Evolutionary conservation across 169 alveolate species (phyloP), one percentile per base, ranked within the genome.

Genomic region (Plasmodium sp.): DNA sequence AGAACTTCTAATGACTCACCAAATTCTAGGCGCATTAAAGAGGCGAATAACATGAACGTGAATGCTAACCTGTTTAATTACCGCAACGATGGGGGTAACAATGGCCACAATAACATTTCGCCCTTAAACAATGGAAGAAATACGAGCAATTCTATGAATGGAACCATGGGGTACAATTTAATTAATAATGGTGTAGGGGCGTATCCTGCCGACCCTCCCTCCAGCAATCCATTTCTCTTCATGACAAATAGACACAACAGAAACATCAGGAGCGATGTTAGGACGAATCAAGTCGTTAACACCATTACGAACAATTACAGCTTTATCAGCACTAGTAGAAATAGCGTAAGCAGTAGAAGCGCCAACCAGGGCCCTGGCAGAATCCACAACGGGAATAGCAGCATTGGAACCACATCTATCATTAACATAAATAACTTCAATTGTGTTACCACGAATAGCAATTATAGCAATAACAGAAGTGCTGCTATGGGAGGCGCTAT

Each of bases 101-200:
- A 48, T 56, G 62, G 22, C 22, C 34, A 16, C 74, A 34, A 4
- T 6, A 74, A 34, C 79, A 34, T 54, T 5, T 43, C 39, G 6
- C 39, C 83, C 34, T 27, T 43, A 84, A 75, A 75, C 79, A 73
- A 45, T 73, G 48, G 27, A 31, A 84, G 33, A 3, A 41, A 75
- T 54, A 16, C 41, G 36, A 16, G 80, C 51, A 48, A 34, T 82
- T 39, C 34, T 51, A 22, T 27, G 18, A 39, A 51, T 84, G 79
- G 85, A 39, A 54, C 22, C 73, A 84, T 45, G 41, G 41, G 80
- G 39, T 31, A 16, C 2, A 84, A 74, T 84, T 67, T 73, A 84
- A 39, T 51, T 72, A 84, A 73, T 74, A 84, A 73, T 75, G 51
- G 77, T 10, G 80, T 14, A 34, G 27, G 62, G 41, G 3, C 12